Evolutionary conservation across 2,329 filamentous ascomycete species (phyloP), one percentile per base, ranked within the genome.

Genomic region (Botrytis elliptica): DNA sequence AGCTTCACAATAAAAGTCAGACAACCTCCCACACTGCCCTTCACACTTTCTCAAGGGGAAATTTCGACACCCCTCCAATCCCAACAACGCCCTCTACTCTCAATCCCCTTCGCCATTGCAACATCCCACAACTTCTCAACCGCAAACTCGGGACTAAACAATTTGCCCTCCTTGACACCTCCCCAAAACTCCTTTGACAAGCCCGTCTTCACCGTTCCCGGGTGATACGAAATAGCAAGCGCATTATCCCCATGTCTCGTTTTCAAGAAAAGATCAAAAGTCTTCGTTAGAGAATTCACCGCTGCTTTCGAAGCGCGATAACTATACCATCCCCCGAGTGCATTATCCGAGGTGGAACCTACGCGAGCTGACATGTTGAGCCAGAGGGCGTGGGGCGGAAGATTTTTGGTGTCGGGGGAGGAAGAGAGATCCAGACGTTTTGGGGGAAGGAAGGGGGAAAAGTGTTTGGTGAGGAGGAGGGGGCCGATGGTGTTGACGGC

Each of bases 361-460:
- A 97, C 92, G 62, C 93, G 89, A 2, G 93, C 93, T 9, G 91
- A 91, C 89, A 94, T 92, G 79, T 88, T 88, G n/a, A 91, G 87
- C 85, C 91, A 93, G 3, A 90, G 87, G 0, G 92, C 89, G 72
- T 88, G 85, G 0, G 77, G 73, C 0, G 87, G 85, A 3, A 92
- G 84, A 0, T 83, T 79, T 60, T 42, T 33, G 3, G 49, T 22
- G 49, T 25, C 22, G 10, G 33, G 81, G 79, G 44, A 77, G 52
- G 70, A 20, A 29, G 76, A 59, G 22, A 86, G 76, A 9, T 81
- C 75, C 0, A 85, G 85, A 7, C 84, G 81, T 77, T 88, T 90
- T 25, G 84, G 86, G 1, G 93, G 93, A 5, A 96, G 84, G 78
- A 95, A 91, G 0, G 84, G 84, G 0, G 86, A 85, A 78, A 96